Evolutionary conservation across 306 rosid genomes (phyloP), one percentile per base, ranked within the genome.

Genomic region (Vicia villosa): DNA sequence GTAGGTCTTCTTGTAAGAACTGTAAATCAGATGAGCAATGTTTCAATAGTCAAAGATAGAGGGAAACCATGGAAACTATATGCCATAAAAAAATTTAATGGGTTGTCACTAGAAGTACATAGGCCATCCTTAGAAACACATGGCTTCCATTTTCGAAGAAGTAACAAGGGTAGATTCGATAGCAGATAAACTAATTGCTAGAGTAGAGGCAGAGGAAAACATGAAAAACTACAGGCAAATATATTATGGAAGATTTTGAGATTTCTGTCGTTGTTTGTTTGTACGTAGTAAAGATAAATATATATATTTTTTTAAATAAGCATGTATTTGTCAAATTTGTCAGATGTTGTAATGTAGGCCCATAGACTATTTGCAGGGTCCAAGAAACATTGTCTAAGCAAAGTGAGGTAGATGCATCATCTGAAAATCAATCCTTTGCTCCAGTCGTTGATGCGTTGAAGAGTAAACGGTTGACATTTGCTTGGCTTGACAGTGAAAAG

Each of bases 401-500:
- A 60, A 55, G 60, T 4, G 79, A 83, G 66, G 77, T 66, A 40
- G 77, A 81, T 47, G 20, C 71, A 60, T 74, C 68, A 13, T 77
- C 83, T 77, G 83, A 77, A 78, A 86, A 74, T 70, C 84, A 81
- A 71, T 54, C 82, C 47, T 59, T 72, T 50, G 70, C 84, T 71
- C 85, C 88, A 6, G 97, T 89, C 51, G 83, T 82, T 32, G 85
- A 41, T 51, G 96, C 92, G 4, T 67, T 84, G 57, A 78, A 74
- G 64, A 74, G 67, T 65, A 88, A 83, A 69, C 83, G 96, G 69
- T 70, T 94, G 82, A 85, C 98, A 68, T 87, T 94, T 82, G 73
- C 92, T 76, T 94, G 98, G 98, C 86, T 94, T 84, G 98, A 90
- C 40, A 96, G 98, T 67, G 96, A 88, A 84, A 87, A 80, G 51